Percentiles rank a stretch among this genome's conserved stretches.
Conservation (phyloP, 208 protist genomes). For the Blastocrithidia nonstop region DNA sequence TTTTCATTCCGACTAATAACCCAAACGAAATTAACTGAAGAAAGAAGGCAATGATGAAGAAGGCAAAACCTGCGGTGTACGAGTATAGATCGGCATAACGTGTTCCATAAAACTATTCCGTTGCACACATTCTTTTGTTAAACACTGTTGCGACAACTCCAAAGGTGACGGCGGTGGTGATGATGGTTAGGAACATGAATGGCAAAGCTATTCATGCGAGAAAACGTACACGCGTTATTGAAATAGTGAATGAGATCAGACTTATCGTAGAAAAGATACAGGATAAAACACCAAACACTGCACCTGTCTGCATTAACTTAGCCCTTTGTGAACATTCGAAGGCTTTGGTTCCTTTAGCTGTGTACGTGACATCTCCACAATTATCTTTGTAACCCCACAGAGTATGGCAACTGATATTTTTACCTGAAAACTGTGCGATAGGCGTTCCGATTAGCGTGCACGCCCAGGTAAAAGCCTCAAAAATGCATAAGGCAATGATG, state of each 20-base stretch:
- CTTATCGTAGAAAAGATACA: constrained; percentile 13
- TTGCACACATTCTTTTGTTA: constrained; percentile 13
- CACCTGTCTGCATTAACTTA: constrained; percentile 17
- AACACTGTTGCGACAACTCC: constrained; percentile 26
- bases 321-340: constrained; percentile 10
- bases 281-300: constrained; percentile 19
- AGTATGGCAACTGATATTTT: constrained; percentile 14
- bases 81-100: constrained; percentile 7
- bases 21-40: constrained; percentile 16
- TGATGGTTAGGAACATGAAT: constrained; percentile 12
- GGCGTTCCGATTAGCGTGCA: constrained; percentile 20
- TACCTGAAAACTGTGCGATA: constrained; percentile 11
- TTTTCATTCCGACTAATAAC: constrained; percentile 7
- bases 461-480: constrained; percentile 18
- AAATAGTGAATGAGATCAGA: constrained; percentile 13
- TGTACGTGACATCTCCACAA: constrained; percentile 17
- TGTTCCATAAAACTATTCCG: neutral
- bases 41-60: constrained; percentile 20
- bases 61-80: constrained; percentile 23
- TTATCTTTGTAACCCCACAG: constrained; percentile 21
- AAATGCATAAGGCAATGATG: constrained; percentile 13
- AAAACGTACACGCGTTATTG: constrained; percentile 9
- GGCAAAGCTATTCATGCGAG: constrained; percentile 5
- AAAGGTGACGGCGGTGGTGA: constrained; percentile 22
- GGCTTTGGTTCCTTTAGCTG: constrained; percentile 6